These are phyloP conservation scores for Acanthamoeba culbertsoni DNA, from an alignment of 208 protist genomes.

Conservation along the genomic window DNA sequence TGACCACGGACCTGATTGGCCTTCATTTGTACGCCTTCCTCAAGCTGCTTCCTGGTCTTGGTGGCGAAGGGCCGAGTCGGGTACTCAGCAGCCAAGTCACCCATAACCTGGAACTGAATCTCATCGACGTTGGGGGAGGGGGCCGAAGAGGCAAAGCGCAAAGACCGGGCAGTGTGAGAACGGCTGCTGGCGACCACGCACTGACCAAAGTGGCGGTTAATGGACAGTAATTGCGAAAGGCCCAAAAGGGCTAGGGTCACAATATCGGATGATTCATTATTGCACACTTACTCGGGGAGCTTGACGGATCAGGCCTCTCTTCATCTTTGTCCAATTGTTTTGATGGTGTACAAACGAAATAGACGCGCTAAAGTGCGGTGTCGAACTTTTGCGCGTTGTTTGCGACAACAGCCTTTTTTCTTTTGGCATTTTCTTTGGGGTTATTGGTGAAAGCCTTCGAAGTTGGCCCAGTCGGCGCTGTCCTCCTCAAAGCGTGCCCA, in stretches of 20 bases:
- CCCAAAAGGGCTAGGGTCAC: too few relatives aligned
- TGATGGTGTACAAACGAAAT: not conserved
- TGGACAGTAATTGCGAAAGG: not conserved
- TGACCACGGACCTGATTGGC: not conserved
- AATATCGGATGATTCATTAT: not conserved
- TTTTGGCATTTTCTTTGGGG: too few relatives aligned
- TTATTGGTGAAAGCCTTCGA: too few relatives aligned
- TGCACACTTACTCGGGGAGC: not conserved
- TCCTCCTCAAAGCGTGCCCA: not conserved
- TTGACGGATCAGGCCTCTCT: not conserved
- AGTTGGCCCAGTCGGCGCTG: not conserved
- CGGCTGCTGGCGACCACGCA: not conserved
- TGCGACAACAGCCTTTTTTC: too few relatives aligned
- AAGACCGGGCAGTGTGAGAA: not conserved
- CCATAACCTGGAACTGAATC: slow-evolving; percentile 7
- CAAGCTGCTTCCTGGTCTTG: not conserved
- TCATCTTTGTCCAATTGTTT: not conserved
- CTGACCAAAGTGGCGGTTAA: not conserved
- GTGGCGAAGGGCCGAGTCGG: not conserved
- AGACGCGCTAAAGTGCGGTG: too few relatives aligned
- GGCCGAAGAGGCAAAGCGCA: not conserved
- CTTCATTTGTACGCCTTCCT: not conserved
- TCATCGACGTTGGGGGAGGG: not conserved
- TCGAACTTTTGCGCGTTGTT: too few relatives aligned
- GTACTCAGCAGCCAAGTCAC: not conserved